A percentile compares a stretch with the other conserved stretches of the same genome.
Conservation (phyloP, 805 yeast species). For the Starmerella davenportii region DNA sequence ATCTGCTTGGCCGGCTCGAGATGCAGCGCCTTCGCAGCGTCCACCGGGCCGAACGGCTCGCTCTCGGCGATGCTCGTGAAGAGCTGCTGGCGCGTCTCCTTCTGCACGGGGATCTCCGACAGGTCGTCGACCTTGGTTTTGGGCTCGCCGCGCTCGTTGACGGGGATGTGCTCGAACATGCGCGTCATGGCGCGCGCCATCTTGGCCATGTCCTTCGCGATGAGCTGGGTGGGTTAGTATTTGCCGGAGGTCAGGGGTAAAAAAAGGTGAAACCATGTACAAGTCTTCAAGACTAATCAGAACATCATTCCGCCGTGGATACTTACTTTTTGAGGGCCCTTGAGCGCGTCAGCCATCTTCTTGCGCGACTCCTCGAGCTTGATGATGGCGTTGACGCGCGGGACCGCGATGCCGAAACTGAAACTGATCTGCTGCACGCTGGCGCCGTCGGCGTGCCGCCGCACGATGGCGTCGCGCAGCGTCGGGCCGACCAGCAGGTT, state of each 20-base stretch:
- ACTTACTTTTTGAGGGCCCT: conserved; percentile 33
- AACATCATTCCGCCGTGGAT: conserved; percentile 31
- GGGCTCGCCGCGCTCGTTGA: conserved; percentile 18
- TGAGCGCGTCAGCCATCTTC: conserved; percentile 27
- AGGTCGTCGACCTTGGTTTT: conserved; percentile 43
- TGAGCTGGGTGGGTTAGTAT: conserved; percentile 18
- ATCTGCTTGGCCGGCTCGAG: conserved; percentile 78
- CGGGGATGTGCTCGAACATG: conserved; percentile 50
- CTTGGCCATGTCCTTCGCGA: conserved; percentile 37
- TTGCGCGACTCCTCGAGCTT: conserved; percentile 49
- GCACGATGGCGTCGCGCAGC: conserved; percentile 42
- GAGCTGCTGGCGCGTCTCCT: conserved; percentile 60
- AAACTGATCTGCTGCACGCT: conserved; percentile 60
- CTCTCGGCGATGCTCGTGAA: conserved; percentile 83
- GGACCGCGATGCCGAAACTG: conserved; percentile 60
- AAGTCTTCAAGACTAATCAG: conserved; percentile 73
- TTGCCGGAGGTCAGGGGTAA: conserved; percentile 23
- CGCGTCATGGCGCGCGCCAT: conserved; percentile 49
- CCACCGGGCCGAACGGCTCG: conserved; percentile 89
- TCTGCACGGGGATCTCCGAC: conserved; percentile 87
- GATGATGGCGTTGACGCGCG: conserved; percentile 77
- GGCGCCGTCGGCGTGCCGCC: conserved; percentile 36
- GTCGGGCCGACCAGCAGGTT: conserved; percentile 41
- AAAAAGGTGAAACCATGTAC: conserved; percentile 30
- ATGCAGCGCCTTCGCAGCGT: conserved; percentile 71